Percentiles rank a stretch among this genome's conserved stretches.
phyloP scores from a whole-genome alignment of 78 protist genomes.

The Dictyostelium firmibasis region DNA sequence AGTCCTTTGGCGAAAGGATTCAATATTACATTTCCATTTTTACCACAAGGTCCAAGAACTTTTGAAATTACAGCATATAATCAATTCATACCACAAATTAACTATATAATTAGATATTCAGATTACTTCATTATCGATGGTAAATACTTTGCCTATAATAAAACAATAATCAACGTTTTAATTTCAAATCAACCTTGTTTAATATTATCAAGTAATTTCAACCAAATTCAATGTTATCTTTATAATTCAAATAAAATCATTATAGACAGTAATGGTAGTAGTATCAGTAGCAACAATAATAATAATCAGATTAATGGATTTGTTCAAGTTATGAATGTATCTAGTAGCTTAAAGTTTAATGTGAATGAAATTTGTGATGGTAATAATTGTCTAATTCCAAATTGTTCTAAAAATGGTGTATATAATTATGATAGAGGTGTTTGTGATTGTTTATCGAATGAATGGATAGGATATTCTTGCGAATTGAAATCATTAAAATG shows the following conservation, averaged over 20 bases:
- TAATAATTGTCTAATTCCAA: background rate
- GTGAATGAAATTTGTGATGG: background rate
- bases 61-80: background rate
- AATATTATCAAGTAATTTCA: background rate
- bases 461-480: background rate
- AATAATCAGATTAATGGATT: background rate
- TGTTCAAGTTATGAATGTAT: background rate
- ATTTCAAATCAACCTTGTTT: background rate
- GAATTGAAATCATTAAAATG: background rate
- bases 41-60: constrained; percentile 1
- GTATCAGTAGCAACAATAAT: background rate
- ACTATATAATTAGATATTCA: background rate
- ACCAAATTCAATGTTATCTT: background rate
- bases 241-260: background rate
- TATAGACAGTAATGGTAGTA: background rate
- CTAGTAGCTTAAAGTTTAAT: background rate
- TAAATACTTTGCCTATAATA: background rate
- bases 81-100: background rate
- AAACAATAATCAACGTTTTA: background rate
- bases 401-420: background rate
- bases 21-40: background rate
- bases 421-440: background rate
- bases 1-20: background rate
- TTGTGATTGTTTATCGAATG: background rate
- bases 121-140: background rate